Conservation (phyloP, 2,329 filamentous ascomycete genomes). For the Talaromyces sp. region DNA sequence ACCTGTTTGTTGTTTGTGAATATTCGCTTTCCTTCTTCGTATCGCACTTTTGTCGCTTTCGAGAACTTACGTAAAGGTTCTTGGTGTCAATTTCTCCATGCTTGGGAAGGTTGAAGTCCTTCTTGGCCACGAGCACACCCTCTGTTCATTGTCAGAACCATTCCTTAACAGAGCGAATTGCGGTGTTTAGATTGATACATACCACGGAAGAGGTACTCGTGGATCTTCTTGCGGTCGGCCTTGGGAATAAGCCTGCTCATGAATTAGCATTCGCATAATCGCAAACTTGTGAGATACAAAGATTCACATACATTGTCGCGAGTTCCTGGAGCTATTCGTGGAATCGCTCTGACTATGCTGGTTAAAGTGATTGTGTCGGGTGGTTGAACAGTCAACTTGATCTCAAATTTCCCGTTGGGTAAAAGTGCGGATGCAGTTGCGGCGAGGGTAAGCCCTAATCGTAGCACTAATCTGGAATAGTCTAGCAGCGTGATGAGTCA, state of each 20-base stretch:
- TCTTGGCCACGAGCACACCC: constrained; percentile 92
- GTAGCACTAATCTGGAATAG: neutral
- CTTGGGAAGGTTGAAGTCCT: constrained; percentile 98
- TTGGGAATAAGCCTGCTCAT: constrained; percentile 89
- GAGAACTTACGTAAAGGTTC: constrained; percentile 76
- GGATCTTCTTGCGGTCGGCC: constrained; percentile 99
- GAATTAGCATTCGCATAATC: constrained; percentile 11
- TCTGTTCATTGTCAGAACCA: constrained; percentile 43
- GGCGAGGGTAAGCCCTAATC: constrained; percentile 19
- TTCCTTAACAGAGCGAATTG: neutral
- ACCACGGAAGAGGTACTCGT: constrained; percentile 99
- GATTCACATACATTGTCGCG: constrained; percentile 47
- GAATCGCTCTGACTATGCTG: constrained; percentile 52
- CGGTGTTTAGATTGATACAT: constrained; percentile 31
- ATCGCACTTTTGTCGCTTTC: neutral
- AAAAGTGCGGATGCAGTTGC: constrained; percentile 33
- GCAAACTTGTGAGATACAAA: neutral
- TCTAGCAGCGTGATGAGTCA: neutral
- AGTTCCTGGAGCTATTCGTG: constrained; percentile 53
- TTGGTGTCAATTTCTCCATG: constrained; percentile 98
- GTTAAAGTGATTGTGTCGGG: constrained; percentile 28
- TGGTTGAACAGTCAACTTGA: constrained; percentile 27
- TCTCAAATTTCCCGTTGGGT: constrained; percentile 26
- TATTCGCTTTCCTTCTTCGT: neutral
- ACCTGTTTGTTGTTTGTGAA: constrained; percentile 48